A percentile compares a stretch with the other conserved stretches of the same genome.
phyloP scores from a whole-genome alignment of 208 protist species.

The Porcisia deanei region DNA sequence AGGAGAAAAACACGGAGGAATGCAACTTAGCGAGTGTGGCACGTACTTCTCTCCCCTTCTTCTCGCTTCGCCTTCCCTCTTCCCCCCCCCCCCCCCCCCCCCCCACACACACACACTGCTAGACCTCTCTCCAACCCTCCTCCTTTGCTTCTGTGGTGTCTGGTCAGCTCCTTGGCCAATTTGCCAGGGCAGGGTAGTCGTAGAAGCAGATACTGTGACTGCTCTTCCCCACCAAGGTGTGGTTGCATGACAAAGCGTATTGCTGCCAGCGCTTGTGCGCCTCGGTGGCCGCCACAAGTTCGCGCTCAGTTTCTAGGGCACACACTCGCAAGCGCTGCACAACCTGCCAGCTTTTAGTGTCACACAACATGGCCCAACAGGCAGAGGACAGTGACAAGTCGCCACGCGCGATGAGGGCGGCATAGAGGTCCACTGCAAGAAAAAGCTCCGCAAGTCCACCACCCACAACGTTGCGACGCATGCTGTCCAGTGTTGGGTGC shows the following conservation, averaged over 20 bases:
- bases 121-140: neutral
- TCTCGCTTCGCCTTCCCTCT: neutral
- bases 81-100: neutral
- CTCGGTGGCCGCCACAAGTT: constrained; percentile 53
- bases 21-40: neutral
- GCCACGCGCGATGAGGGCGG: constrained; percentile 57
- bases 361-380: constrained; percentile 65
- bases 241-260: constrained; percentile 9
- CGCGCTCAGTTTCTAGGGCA: constrained; percentile 58
- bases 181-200: constrained; percentile 24
- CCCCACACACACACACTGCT: neutral
- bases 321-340: constrained; percentile 36
- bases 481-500: neutral
- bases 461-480: constrained; percentile 56
- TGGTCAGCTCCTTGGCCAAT: neutral
- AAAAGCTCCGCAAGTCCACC: constrained; percentile 64
- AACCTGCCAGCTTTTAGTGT: constrained; percentile 34
- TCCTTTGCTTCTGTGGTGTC: neutral
- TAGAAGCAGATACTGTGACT: constrained; percentile 19
- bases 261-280: constrained; percentile 47
- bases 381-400: constrained; percentile 63
- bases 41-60: neutral
- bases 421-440: constrained; percentile 61
- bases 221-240: constrained; percentile 36
- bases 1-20: neutral